A percentile compares a stretch with the other conserved stretches of the same genome.
Conservation (phyloP, 1,284 basidiomycete genomes). For the Heterobasidion irregulare region DNA sequence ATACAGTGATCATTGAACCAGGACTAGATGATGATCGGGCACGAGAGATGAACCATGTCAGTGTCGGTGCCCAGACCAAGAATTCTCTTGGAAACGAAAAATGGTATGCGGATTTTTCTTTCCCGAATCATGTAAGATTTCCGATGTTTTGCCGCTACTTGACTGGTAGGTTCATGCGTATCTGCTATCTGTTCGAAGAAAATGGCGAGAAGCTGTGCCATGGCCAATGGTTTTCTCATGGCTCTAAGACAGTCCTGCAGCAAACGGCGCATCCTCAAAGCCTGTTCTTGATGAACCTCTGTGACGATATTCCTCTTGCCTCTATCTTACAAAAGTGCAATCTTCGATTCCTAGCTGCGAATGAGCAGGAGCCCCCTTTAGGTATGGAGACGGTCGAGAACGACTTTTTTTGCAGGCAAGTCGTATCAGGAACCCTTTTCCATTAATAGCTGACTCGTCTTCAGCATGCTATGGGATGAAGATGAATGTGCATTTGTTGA, state of each 20-base stretch:
- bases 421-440: neutral
- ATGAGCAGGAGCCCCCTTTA: conserved; percentile 35
- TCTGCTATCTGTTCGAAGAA: conserved; percentile 49
- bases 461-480: conserved; percentile 34
- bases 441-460: conserved; percentile 7
- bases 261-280: conserved; percentile 53
- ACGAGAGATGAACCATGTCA: conserved; percentile 26
- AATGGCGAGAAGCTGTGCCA: conserved; percentile 41
- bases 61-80: conserved; percentile 30
- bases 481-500: conserved; percentile 33
- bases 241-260: conserved; percentile 54
- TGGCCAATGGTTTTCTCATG: conserved; percentile 58
- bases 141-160: too few species aligned
- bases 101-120: conserved; percentile 32
- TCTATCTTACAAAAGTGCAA: conserved; percentile 50
- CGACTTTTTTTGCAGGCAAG: conserved; percentile 48
- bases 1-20: conserved; percentile 50
- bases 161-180: conserved; percentile 48
- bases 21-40: conserved; percentile 34
- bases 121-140: too few species aligned
- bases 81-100: conserved; percentile 39
- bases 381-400: conserved; percentile 29
- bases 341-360: conserved; percentile 29
- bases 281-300: conserved; percentile 45
- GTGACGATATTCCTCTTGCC: conserved; percentile 40